Conservation (phyloP, 1,284 basidiomycete genomes). For the Boletellus deceptivus region DNA sequence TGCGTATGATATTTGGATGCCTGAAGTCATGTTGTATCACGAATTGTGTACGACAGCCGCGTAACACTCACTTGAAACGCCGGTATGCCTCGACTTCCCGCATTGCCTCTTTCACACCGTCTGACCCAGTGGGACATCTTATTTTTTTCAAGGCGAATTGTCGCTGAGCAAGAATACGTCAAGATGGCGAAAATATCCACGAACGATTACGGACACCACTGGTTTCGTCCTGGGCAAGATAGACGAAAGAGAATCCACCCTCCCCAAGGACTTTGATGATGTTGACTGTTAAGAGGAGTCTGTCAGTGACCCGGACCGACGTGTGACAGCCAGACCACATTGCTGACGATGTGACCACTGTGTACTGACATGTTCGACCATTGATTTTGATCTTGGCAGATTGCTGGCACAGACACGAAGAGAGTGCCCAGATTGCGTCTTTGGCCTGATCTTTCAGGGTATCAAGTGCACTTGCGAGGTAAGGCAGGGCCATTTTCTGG, state of each 20-base stretch:
- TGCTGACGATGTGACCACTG: neutral
- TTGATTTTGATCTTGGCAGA: constrained; percentile 90
- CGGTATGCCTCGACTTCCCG: constrained; percentile 89
- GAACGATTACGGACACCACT: constrained; percentile 57
- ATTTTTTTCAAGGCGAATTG: constrained; percentile 96
- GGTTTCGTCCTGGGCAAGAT: constrained; percentile 83
- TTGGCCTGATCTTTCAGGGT: constrained; percentile 71
- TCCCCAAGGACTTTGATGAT: constrained; percentile 90
- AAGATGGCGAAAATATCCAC: neutral
- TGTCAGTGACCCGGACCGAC: neutral
- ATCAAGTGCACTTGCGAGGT: constrained; percentile 48
- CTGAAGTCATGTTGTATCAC: constrained; percentile 38
- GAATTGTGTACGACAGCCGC: neutral
- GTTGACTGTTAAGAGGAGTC: constrained; percentile 53
- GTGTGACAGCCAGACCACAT: constrained; percentile 2
- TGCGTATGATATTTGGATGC: constrained; percentile 87
- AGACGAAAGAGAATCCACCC: constrained; percentile 94
- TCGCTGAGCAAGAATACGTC: constrained; percentile 44
- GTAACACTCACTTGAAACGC: constrained; percentile 73
- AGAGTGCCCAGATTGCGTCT: constrained; percentile 75
- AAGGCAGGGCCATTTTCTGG: constrained; percentile 27
- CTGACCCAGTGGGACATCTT: constrained; percentile 77
- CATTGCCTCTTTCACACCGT: constrained; percentile 84
- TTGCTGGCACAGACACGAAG: constrained; percentile 77
- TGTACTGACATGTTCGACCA: constrained; percentile 79